phyloP scores from a whole-genome alignment of 1,284 basidiomycete species.

The Boletellus sp. region DNA sequence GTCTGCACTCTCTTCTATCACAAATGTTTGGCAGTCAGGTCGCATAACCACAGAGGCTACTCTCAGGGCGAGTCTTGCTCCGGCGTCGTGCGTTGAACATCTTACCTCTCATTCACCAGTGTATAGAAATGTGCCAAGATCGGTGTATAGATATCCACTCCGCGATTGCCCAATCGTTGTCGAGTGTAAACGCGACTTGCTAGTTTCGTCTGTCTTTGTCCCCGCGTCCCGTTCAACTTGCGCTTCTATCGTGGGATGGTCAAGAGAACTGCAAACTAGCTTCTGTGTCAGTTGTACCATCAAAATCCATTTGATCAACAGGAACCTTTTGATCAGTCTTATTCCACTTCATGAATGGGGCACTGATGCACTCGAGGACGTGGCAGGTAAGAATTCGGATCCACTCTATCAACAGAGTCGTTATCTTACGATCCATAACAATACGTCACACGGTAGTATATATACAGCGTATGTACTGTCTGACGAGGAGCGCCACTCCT shows the following conservation, averaged over 20 bases:
- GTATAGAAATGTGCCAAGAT: conserved; percentile 63
- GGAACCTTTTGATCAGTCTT: no score
- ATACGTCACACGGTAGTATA: no score
- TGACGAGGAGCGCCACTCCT: no score
- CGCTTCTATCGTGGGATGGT: not conserved
- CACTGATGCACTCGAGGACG: no score
- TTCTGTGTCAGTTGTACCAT: not conserved
- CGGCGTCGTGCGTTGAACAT: not conserved
- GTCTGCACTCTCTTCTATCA: conserved; percentile 87
- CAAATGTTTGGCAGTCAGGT: conserved; percentile 80
- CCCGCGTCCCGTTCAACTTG: not conserved
- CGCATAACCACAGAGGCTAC: conserved; percentile 48
- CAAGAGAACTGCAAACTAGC: not conserved
- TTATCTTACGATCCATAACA: no score
- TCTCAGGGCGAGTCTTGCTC: conserved; percentile 46
- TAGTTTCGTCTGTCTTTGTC: conserved; percentile 7
- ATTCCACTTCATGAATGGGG: no score
- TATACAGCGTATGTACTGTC: no score
- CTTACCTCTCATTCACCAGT: conserved; percentile 39
- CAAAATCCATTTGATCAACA: not conserved
- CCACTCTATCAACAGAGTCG: no score
- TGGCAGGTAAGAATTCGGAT: no score
- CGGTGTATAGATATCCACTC: conserved; percentile 71
- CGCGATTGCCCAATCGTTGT: conserved; percentile 65
- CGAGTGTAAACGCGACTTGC: conserved; percentile 23